Conservation (phyloP, 1,284 basidiomycete species). For the Rhodotorula sp. region DNA sequence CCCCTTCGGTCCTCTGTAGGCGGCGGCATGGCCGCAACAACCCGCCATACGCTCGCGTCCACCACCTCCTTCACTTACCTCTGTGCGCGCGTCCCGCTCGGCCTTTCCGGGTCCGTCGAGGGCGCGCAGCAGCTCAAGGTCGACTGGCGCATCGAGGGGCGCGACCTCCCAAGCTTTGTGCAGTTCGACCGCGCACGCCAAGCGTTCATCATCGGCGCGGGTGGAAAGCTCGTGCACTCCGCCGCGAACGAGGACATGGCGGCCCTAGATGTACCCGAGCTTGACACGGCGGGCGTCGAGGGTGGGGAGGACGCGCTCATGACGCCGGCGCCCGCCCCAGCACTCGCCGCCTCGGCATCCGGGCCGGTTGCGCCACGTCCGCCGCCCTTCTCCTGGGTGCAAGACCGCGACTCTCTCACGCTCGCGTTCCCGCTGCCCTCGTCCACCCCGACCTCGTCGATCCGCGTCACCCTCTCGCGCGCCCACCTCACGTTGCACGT, state of each 20-base stretch:
- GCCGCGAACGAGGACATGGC: background rate
- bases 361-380: constrained; percentile 46
- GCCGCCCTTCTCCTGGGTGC: constrained; percentile 86
- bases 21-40: constrained; percentile 1
- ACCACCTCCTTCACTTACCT: constrained; percentile 26
- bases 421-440: constrained; percentile 78
- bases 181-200: constrained; percentile 57
- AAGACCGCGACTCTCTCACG: constrained; percentile 77
- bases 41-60: constrained; percentile 19
- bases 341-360: constrained; percentile 6
- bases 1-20: constrained; percentile 1
- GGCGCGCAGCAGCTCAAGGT: constrained; percentile 52
- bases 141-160: constrained; percentile 67
- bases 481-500: constrained; percentile 64
- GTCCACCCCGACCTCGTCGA: constrained; percentile 63
- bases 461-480: constrained; percentile 67
- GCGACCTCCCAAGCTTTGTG: constrained; percentile 69
- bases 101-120: constrained; percentile 49
- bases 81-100: constrained; percentile 5
- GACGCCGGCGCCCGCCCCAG: background rate
- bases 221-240: constrained; percentile 56
- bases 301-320: background rate
- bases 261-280: background rate
- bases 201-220: constrained; percentile 63
- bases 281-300: background rate